A percentile compares a stretch with the other conserved stretches of the same genome.
These are phyloP conservation scores for Xanthoconium stramineum DNA, from an alignment of 768 basidiomycete genomes.

Conservation along the genomic window DNA sequence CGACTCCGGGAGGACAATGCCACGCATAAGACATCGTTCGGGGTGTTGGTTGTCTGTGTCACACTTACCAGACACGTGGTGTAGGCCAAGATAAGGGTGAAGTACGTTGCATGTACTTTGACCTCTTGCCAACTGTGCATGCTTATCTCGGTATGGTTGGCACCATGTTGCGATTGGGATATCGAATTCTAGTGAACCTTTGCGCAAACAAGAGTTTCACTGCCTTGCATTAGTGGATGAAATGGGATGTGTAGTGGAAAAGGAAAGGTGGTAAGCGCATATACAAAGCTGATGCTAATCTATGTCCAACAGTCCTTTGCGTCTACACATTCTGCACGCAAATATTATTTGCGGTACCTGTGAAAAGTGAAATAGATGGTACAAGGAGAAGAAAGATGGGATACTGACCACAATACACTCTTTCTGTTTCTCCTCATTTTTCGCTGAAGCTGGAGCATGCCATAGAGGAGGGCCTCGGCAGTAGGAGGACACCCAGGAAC, in stretches of 20 bases:
- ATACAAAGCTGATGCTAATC: conserved; percentile 26
- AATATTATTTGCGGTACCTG: conserved; percentile 29
- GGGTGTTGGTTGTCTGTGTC: neutral
- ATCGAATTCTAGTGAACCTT: neutral
- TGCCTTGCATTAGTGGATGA: neutral
- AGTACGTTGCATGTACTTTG: neutral
- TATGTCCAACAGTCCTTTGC: conserved; percentile 14
- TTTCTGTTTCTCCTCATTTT: conserved; percentile 92
- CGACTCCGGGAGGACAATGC: neutral
- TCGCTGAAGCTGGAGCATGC: conserved; percentile 94
- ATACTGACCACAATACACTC: conserved; percentile 75
- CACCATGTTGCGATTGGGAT: neutral
- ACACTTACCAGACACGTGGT: neutral
- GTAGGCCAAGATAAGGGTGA: neutral
- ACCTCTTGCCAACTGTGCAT: neutral
- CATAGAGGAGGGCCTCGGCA: conserved; percentile 95
- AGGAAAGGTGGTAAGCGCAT: conserved; percentile 8
- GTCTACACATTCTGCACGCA: neutral
- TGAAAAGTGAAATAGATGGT: neutral
- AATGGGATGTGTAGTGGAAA: neutral
- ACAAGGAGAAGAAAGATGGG: too few species aligned
- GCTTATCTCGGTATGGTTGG: too few species aligned
- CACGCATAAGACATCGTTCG: neutral
- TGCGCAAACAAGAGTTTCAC: neutral
- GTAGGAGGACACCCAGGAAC: conserved; percentile 94